These are phyloP conservation scores for sunflower (Helianthus annuus) DNA, from an alignment of 129 eudicot species.

Conservation along the genomic window HanXRQr2.0-SUNRISE NC_035447.2:5084433-5084932, in stretches of 20 bases:
- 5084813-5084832: conserved; percentile 68
- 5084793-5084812: conserved; percentile 53
- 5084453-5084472: neutral
- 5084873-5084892: conserved; percentile 69
- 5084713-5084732: neutral
- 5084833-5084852: conserved; percentile 47
- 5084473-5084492: conserved; percentile 51
- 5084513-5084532: conserved; percentile 71
- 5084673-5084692: neutral
- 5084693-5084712: neutral
- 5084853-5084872: conserved; percentile 59
- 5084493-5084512: conserved; percentile 60
- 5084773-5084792: conserved; percentile 80
- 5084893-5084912: conserved; percentile 60
- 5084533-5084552: conserved; percentile 61
- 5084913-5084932: conserved; percentile 82
- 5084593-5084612: conserved; percentile 53
- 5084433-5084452: neutral
- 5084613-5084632: conserved; percentile 43
- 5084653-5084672: conserved; percentile 42
- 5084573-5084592: conserved; percentile 70
- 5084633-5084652: conserved; percentile 51
- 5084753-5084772: conserved; percentile 56
- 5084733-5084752: conserved; percentile 41
- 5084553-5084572: conserved; percentile 53